These are phyloP conservation scores for Alternaria tenuissima DNA, from an alignment of 2,329 filamentous ascomycete species.

Conservation along the genomic window DNA sequence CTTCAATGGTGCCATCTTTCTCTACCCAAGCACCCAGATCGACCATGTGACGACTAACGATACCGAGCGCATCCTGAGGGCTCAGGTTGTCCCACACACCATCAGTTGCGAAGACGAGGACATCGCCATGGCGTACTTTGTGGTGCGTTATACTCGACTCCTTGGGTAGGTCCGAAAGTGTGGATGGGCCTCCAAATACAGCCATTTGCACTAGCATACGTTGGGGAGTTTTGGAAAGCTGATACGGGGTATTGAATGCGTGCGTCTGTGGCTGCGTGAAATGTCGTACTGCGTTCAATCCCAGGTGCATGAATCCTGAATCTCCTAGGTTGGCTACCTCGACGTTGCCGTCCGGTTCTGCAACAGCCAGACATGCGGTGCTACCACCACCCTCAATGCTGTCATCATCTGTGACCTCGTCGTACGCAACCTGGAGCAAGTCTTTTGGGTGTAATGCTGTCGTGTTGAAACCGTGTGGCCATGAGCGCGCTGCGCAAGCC, in stretches of 20 bases:
- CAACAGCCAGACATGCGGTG: constrained; percentile 88
- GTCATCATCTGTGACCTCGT: constrained; percentile 77
- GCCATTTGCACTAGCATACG: constrained; percentile 80
- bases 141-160: constrained; percentile 84
- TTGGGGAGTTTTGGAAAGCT: constrained; percentile 86
- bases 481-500: constrained; percentile 75
- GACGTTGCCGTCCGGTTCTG: constrained; percentile 74
- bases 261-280: constrained; percentile 90
- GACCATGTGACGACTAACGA: constrained; percentile 80
- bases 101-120: constrained; percentile 92
- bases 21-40: constrained; percentile 76
- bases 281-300: constrained; percentile 83
- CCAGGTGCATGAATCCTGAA: constrained; percentile 88
- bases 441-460: constrained; percentile 66
- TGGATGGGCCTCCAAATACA: constrained; percentile 74
- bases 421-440: constrained; percentile 85
- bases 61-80: constrained; percentile 84
- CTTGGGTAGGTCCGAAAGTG: constrained; percentile 81
- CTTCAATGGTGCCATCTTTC: constrained; percentile 56
- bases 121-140: constrained; percentile 84
- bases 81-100: constrained; percentile 96
- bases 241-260: constrained; percentile 96
- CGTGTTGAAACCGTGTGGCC: constrained; percentile 53
- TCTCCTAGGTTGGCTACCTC: constrained; percentile 95
- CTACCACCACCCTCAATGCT: constrained; percentile 83